Percentiles rank a stretch among this genome's conserved stretches.
Evolutionary conservation across 768 basidiomycete species (phyloP).

Genomic region (Russula abietina): DNA sequence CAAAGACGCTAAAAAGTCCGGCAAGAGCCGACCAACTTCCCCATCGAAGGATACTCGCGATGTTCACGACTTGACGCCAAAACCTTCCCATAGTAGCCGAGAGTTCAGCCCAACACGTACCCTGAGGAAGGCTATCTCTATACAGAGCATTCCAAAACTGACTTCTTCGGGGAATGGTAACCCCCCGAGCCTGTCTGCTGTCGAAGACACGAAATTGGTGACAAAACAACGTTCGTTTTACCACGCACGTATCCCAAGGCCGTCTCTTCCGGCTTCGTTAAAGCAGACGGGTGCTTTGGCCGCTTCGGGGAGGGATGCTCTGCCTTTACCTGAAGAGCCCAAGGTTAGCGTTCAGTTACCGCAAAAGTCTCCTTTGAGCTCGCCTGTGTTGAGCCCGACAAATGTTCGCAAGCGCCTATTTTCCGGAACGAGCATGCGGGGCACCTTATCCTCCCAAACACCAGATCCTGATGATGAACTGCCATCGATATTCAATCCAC

Average conservation of each 20-base stretch:
- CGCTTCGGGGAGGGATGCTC: conserved; percentile 11
- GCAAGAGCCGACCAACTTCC: conserved; percentile 15
- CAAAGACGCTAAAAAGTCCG: conserved; percentile 16
- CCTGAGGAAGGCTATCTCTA: conserved; percentile 52
- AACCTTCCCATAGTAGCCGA: conserved; percentile 1
- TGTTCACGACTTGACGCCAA: neutral
- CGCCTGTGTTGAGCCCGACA: conserved; percentile 21
- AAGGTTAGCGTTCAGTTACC: conserved; percentile 21
- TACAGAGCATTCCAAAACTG: conserved; percentile 41
- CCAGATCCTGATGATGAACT: conserved; percentile 45
- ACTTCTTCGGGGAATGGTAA: conserved; percentile 30
- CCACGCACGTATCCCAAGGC: conserved; percentile 49
- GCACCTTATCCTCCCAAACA: conserved; percentile 45
- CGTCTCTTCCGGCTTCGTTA: conserved; percentile 37
- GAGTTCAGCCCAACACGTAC: conserved; percentile 28
- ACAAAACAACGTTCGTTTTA: conserved; percentile 62
- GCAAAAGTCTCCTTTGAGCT: conserved; percentile 13
- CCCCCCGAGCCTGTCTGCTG: conserved; percentile 30
- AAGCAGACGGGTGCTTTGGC: conserved; percentile 28
- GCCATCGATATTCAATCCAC: conserved; percentile 48
- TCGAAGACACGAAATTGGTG: conserved; percentile 34
- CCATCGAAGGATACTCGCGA: conserved; percentile 9
- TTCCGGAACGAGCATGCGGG: conserved; percentile 48
- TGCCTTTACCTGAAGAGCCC: conserved; percentile 15
- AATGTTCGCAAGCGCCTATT: conserved; percentile 53